Evolutionary conservation across 306 rosid genomes (phyloP).

Genomic region (Inga leiocalycina): DNA sequence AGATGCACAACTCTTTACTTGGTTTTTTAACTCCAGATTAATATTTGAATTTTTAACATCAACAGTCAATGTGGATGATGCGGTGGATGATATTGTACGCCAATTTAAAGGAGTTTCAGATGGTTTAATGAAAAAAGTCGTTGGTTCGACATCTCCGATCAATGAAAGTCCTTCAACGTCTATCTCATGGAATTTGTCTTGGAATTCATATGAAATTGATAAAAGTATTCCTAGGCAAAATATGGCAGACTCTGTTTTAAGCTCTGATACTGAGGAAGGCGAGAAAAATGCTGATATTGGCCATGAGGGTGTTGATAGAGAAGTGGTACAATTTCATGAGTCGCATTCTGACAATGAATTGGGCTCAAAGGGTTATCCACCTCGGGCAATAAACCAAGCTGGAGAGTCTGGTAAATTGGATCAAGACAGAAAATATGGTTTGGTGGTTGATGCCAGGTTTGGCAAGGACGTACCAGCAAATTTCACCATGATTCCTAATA

Average conservation of each 20-base stretch:
- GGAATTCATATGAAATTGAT: slow-evolving; percentile 56
- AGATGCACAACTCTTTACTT: not conserved
- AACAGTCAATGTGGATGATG: slow-evolving; percentile 97
- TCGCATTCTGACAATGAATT: slow-evolving; percentile 81
- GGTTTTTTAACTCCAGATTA: slow-evolving; percentile 25
- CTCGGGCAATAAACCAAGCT: slow-evolving; percentile 44
- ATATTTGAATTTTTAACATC: slow-evolving; percentile 20
- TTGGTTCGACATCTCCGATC: slow-evolving; percentile 54
- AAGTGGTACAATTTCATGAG: slow-evolving; percentile 44
- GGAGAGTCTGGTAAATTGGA: slow-evolving; percentile 46
- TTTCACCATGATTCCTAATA: slow-evolving; percentile 37
- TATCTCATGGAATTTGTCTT: slow-evolving; percentile 34
- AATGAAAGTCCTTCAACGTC: slow-evolving; percentile 50
- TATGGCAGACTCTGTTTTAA: slow-evolving; percentile 51
- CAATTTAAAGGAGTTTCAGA: slow-evolving; percentile 97
- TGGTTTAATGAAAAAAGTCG: slow-evolving; percentile 81
- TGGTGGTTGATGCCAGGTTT: slow-evolving; percentile 41
- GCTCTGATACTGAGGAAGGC: slow-evolving; percentile 74
- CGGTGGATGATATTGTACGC: slow-evolving; percentile 92
- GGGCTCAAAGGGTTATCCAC: slow-evolving; percentile 61
- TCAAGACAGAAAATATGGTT: slow-evolving; percentile 50
- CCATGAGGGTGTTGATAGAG: slow-evolving; percentile 43
- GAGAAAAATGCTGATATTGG: slow-evolving; percentile 44
- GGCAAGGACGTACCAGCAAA: slow-evolving; percentile 50
- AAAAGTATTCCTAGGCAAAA: slow-evolving; percentile 43